Evolutionary conservation across 306 rosid genomes (phyloP).

Genomic region (Biancaea sappan): DNA sequence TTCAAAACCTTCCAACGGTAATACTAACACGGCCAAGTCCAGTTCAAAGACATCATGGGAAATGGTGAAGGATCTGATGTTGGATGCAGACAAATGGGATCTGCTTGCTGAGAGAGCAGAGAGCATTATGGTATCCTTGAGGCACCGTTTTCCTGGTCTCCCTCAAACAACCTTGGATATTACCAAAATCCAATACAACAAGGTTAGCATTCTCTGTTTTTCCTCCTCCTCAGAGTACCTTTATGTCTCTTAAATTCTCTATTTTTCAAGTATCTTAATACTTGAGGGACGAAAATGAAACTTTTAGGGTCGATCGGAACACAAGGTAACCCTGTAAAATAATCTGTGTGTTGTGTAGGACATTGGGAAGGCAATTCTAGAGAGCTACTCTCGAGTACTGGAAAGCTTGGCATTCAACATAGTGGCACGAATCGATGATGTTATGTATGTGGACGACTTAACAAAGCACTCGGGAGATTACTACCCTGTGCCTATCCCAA

Average conservation of each 20-base stretch:
- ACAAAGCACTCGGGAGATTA: conserved; percentile 73
- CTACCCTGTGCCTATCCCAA: conserved; percentile 55
- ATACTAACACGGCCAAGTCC: conserved; percentile 37
- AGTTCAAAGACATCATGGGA: conserved; percentile 92
- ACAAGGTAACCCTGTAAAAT: neutral
- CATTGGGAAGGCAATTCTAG: conserved; percentile 87
- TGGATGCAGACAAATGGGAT: conserved; percentile 84
- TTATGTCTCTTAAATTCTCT: too few species aligned
- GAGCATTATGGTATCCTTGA: conserved; percentile 75
- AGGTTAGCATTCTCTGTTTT: conserved; percentile 59
- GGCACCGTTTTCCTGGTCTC: conserved; percentile 91
- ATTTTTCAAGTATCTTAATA: too few species aligned
- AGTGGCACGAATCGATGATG: conserved; percentile 86
- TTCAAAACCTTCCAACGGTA: conserved; percentile 49
- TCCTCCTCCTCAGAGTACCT: too few species aligned
- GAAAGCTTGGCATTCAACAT: conserved; percentile 91
- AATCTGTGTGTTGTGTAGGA: conserved; percentile 60
- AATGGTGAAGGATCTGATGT: conserved; percentile 93
- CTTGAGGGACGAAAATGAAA: too few species aligned
- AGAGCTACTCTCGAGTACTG: conserved; percentile 90
- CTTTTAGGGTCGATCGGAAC: neutral
- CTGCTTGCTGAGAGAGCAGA: conserved; percentile 91
- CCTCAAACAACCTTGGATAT: conserved; percentile 87
- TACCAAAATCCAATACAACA: conserved; percentile 95
- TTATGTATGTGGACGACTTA: conserved; percentile 82